Evolutionary conservation across 176 grass and related monocot genomes (phyloP).

Genomic region (Oryza meridionalis): DNA sequence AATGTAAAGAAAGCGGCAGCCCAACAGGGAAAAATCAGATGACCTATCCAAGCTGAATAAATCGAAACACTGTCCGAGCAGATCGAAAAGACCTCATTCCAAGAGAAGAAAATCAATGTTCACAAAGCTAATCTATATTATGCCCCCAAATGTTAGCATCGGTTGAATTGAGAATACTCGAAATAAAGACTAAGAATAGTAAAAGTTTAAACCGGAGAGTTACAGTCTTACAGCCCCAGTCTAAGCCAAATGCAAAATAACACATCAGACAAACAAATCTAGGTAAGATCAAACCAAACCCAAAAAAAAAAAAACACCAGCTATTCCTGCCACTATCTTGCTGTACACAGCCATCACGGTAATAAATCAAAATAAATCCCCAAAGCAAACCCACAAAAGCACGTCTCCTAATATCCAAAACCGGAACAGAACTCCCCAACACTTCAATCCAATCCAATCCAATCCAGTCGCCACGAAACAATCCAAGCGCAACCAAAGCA

Average conservation of each 20-base stretch:
- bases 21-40: constrained; percentile 20
- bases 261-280: constrained; percentile 28
- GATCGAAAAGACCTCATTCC: background rate
- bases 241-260: constrained; percentile 15
- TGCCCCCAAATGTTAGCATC: background rate
- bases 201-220: background rate
- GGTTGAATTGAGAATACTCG: background rate
- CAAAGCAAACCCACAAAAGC: background rate
- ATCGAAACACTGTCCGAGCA: constrained; percentile 5
- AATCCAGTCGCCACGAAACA: background rate
- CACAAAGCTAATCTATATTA: constrained; percentile 29
- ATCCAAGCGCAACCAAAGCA: constrained; percentile 3
- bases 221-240: background rate
- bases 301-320: background rate
- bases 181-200: background rate
- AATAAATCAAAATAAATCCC: constrained; percentile 40
- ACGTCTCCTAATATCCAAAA: background rate
- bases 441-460: constrained; percentile 28
- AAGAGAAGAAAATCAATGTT: constrained; percentile 29
- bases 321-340: background rate
- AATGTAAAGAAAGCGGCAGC: background rate
- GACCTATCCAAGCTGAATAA: background rate
- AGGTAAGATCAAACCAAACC: constrained; percentile 1
- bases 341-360: constrained; percentile 3
- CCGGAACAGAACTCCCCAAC: background rate